Conservation (phyloP, 169 alveolate genomes). For the Eimeria nieschulzi region DNA sequence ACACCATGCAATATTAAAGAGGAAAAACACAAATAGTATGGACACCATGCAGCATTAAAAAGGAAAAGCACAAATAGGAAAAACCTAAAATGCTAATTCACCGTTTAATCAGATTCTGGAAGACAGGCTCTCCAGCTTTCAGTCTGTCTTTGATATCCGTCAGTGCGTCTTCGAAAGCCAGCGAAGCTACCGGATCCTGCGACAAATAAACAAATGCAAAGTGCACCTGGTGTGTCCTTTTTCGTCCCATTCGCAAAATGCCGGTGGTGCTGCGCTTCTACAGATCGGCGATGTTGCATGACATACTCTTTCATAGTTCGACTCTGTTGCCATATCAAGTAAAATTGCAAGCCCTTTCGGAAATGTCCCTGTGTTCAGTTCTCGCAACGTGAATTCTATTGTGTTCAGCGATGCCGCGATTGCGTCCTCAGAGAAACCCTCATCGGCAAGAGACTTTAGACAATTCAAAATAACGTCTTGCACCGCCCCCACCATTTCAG, state of each 20-base stretch:
- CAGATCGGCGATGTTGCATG: neutral
- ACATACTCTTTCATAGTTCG: slow-evolving; percentile 53
- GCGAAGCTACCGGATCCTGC: slow-evolving; percentile 55
- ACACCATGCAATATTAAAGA: no score
- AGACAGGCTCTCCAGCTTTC: slow-evolving; percentile 57
- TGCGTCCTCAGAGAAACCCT: slow-evolving; percentile 61
- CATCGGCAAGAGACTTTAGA: neutral
- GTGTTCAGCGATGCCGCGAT: slow-evolving; percentile 68
- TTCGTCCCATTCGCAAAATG: no score
- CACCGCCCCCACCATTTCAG: neutral
- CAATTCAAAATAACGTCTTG: slow-evolving; percentile 32
- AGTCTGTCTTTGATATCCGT: neutral
- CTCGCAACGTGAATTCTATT: slow-evolving; percentile 52
- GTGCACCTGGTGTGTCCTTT: no score
- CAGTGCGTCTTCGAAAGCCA: slow-evolving; percentile 50
- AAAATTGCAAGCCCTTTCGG: slow-evolving; percentile 70
- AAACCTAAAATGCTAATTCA: neutral
- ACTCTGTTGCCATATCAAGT: slow-evolving; percentile 12
- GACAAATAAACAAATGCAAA: neutral
- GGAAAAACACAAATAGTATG: no score
- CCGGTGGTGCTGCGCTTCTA: no score
- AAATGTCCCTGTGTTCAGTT: slow-evolving; percentile 64
- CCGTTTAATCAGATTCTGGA: slow-evolving; percentile 45
- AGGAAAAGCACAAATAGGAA: neutral
- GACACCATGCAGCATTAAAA: no score